A percentile compares a stretch with the other conserved stretches of the same genome.
Conservation (phyloP, 805 yeast genomes). For the Teunomyces barrocoloradensis region DNA sequence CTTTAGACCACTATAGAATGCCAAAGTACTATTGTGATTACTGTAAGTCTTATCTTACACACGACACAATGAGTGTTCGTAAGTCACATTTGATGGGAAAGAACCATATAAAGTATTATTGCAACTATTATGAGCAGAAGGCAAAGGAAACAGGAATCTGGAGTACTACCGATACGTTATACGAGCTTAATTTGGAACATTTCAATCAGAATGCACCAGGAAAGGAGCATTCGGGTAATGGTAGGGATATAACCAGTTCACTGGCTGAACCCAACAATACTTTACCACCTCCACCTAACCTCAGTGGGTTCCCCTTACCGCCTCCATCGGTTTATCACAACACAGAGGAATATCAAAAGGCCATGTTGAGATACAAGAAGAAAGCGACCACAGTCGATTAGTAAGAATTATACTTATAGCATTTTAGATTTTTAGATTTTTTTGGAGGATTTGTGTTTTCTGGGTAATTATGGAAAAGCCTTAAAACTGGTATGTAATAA, state of each 20-base stretch:
- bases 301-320: conserved; percentile 31
- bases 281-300: conserved; percentile 35
- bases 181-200: conserved; percentile 34
- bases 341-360: conserved; percentile 23
- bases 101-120: conserved; percentile 68
- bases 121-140: conserved; percentile 65
- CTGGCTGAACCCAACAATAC: neutral
- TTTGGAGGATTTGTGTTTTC: no score
- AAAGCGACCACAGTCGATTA: neutral
- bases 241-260: neutral
- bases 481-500: neutral
- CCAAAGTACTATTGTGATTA: conserved; percentile 80
- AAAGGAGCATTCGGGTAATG: neutral
- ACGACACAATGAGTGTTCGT: conserved; percentile 83
- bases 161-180: conserved; percentile 28
- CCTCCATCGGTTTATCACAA: conserved; percentile 28
- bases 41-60: conserved; percentile 79
- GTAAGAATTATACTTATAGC: no score
- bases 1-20: conserved; percentile 34
- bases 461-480: neutral
- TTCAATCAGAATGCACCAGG: conserved; percentile 36
- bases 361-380: conserved; percentile 10
- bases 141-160: conserved; percentile 32
- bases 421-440: neutral
- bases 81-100: conserved; percentile 76